A percentile compares a stretch with the other conserved stretches of the same genome.
These are phyloP conservation scores for Candida glaebosa DNA, from an alignment of 805 yeast species.

Conservation along the genomic window DNA sequence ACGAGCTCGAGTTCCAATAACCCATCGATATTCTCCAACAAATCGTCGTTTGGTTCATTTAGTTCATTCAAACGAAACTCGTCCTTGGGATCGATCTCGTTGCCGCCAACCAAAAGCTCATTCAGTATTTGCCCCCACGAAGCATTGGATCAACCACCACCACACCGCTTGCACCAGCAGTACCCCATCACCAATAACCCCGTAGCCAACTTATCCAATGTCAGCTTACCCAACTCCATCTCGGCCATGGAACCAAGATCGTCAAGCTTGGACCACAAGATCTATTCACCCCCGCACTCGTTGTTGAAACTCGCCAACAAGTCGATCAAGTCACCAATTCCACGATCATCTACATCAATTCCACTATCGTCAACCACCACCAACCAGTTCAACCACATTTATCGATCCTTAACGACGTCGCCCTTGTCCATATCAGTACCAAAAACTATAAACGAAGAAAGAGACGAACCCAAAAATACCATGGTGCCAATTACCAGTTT, in stretches of 20 bases:
- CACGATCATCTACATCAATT: background rate
- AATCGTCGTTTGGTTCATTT: conserved; percentile 32
- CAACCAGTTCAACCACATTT: background rate
- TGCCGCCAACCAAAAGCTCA: conserved; percentile 11
- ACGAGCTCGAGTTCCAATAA: conserved; percentile 24
- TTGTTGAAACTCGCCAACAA: background rate
- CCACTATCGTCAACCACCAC: background rate
- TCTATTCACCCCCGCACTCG: background rate
- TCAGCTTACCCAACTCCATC: background rate
- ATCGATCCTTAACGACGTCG: conserved; percentile 15
- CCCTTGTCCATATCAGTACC: conserved; percentile 12
- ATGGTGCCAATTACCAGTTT: background rate
- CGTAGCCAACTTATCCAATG: conserved; percentile 2
- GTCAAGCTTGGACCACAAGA: background rate
- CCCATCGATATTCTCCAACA: conserved; percentile 33
- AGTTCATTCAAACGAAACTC: conserved; percentile 24
- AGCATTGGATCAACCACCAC: too few species aligned
- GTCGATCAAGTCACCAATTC: background rate
- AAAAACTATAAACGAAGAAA: conserved; percentile 1
- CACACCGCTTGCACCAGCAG: too few species aligned
- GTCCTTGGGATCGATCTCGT: conserved; percentile 27
- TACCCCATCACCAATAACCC: background rate
- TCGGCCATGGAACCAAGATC: background rate
- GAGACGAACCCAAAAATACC: background rate
- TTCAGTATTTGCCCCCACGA: conserved; percentile 19